Evolutionary conservation across 78 protist species (phyloP), one percentile per base, ranked within the genome.

Genomic region (Anaeramoeba flamelloides): DNA sequence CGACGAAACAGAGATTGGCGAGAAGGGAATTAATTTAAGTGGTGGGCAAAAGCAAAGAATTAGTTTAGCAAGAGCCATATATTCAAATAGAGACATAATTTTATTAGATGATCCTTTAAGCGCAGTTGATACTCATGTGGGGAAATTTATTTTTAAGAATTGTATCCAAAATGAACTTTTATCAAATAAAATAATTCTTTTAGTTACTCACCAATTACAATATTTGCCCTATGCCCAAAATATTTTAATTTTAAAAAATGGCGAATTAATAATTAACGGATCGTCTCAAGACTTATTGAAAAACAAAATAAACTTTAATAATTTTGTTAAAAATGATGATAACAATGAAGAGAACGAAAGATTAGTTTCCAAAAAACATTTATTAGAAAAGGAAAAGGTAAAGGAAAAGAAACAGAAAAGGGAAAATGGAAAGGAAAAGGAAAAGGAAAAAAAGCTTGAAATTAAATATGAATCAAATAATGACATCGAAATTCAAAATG

Each of bases 11-110:
- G 84, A 65, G 65, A 37, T 88, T 30, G 90, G 92, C 37, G 92
- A 89, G 83, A 37, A 80, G 33, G 92, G 92, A 38, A 38, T 87
- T 40, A 89, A 76, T 36, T 75, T 90, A 33, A 77, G 85, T 1
- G 93, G 91, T 32, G 93, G 91, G 2, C 93, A 90, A 38, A 30
- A 39, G 38, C 76, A 41, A 3, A 82, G 90, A 77, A 3, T 89
- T 69, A 3, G 83, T 30, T 65, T 90, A 32, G 90, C 92, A 0
- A 84, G 93, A 31, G 91, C 91, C 4, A 37, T 88, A 74, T 90
- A 89, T 79, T 32, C 79, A 64, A 32, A 75, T 17, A 81, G 89
- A 0, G 87, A 78, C 31, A 40, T 41, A 74, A 69, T 65, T 65
- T 37, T 90, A 2, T 79, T 89, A 22, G 82, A 53, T 77, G 82